A percentile compares a stretch with the other conserved stretches of the same genome.
Conservation (phyloP, 768 basidiomycete species). For the Termitomyces sp. region DNA sequence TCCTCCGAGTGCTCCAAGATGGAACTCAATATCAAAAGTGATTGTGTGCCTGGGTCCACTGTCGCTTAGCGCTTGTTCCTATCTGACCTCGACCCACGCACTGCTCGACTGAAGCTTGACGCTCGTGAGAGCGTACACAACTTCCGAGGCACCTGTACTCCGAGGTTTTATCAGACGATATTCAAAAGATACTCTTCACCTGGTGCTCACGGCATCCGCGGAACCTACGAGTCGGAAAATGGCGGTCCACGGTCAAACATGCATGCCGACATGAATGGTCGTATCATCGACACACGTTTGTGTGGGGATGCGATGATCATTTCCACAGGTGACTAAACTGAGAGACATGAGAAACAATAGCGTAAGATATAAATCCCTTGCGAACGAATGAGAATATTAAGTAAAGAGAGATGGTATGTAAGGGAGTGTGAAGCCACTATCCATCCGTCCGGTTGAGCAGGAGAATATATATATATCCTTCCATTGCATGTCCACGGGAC, state of each 20-base stretch:
- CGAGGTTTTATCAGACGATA: neutral
- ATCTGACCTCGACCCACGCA: no score
- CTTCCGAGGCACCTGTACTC: neutral
- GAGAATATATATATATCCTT: neutral
- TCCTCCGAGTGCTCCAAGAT: neutral
- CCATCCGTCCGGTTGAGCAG: neutral
- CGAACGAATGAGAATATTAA: neutral
- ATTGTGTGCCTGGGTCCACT: neutral
- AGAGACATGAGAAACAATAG: neutral
- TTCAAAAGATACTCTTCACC: neutral
- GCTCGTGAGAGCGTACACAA: no score
- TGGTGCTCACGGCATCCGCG: neutral
- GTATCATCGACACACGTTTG: neutral
- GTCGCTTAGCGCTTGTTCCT: neutral
- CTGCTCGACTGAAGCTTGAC: no score
- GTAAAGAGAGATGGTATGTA: neutral
- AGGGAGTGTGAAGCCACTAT: conserved; percentile 11
- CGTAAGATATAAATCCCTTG: neutral
- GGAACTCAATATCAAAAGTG: neutral
- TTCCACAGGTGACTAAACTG: neutral
- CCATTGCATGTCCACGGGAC: neutral
- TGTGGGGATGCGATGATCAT: conserved; percentile 6
- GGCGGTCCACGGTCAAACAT: neutral
- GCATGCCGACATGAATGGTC: neutral
- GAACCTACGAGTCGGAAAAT: neutral